Evolutionary conservation across 2,329 filamentous ascomycete genomes (phyloP).

Genomic region (Dryadomyces quercus-mongolicae): DNA sequence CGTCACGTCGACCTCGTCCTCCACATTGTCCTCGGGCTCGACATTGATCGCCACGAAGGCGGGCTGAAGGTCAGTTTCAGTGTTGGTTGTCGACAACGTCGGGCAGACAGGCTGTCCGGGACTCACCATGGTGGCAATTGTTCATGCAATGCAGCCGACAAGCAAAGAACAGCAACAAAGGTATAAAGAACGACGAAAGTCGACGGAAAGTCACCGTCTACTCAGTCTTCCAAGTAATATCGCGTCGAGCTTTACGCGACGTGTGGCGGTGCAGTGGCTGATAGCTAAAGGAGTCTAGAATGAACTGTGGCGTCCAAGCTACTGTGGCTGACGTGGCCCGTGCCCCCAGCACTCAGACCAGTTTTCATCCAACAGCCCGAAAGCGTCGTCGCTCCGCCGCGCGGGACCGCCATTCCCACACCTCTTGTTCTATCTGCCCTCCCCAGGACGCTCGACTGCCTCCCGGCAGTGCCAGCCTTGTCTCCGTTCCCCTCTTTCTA

Average conservation of each 20-base stretch:
- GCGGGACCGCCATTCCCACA: background rate
- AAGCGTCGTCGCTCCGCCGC: background rate
- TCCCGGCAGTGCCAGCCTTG: background rate
- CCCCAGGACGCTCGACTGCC: background rate
- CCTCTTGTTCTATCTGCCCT: background rate
- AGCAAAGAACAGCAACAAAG: too few species aligned
- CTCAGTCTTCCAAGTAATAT: too few species aligned
- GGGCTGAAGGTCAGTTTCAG: constrained; percentile 25
- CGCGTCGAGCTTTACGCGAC: background rate
- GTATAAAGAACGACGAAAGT: too few species aligned
- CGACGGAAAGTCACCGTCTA: too few species aligned
- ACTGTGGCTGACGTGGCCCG: background rate
- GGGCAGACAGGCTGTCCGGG: background rate
- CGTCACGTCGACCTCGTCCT: constrained; percentile 88
- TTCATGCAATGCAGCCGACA: background rate
- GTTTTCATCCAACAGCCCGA: background rate
- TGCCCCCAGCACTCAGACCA: background rate
- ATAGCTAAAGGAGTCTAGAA: too few species aligned
- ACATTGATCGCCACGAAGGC: constrained; percentile 85
- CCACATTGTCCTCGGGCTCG: constrained; percentile 79
- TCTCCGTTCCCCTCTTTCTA: background rate
- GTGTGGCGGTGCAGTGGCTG: background rate
- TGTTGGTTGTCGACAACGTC: background rate
- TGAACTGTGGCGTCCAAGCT: background rate
- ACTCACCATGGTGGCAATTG: background rate